Evolutionary conservation across 148 eudicot species (phyloP).

Genomic region (Rhododendron molle): DNA sequence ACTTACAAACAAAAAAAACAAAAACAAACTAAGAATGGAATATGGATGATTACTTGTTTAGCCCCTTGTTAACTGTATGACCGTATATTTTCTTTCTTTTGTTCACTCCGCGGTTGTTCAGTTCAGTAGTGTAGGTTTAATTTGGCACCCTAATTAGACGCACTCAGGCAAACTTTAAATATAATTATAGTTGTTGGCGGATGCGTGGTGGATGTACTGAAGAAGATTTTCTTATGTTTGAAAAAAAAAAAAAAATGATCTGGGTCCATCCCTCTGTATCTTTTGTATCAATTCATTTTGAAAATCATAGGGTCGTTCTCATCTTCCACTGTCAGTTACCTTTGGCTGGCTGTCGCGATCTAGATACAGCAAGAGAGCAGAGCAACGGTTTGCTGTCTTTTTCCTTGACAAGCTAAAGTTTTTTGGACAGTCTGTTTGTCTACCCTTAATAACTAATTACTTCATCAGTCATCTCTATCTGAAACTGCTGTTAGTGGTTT

Average conservation of each 20-base stretch:
- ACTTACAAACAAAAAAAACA: too few species aligned
- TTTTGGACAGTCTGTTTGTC: neutral
- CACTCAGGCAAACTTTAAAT: neutral
- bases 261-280: too few species aligned
- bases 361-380: neutral
- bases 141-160: neutral
- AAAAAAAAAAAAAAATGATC: too few species aligned
- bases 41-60: neutral
- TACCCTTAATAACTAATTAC: neutral
- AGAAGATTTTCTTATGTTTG: too few species aligned
- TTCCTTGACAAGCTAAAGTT: neutral
- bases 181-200: neutral
- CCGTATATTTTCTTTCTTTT: too few species aligned
- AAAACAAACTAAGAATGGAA: neutral
- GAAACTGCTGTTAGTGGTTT: neutral
- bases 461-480: neutral
- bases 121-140: too few species aligned
- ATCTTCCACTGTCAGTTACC: neutral
- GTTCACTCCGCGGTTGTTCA: too few species aligned
- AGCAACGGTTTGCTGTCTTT: neutral
- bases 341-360: neutral
- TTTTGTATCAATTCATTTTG: too few species aligned
- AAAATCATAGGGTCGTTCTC: neutral
- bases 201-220: neutral
- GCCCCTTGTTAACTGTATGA: too few species aligned